These are phyloP conservation scores for Houttuynia cordata DNA, from an alignment of 164 flowering plant genomes.

Conservation along the genomic window DNA sequence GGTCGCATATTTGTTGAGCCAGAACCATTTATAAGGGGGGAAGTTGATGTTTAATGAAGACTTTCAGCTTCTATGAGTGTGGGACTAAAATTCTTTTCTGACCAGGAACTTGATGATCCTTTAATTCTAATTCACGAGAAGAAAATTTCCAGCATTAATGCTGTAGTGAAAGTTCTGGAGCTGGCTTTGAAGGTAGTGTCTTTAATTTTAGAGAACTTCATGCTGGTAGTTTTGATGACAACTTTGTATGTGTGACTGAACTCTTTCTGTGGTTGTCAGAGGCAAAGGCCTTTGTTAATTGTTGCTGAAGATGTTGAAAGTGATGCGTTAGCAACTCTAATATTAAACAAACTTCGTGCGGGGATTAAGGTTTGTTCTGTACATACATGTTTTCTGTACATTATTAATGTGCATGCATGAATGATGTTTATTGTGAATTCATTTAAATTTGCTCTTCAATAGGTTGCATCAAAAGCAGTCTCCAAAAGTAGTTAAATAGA, in stretches of 20 bases:
- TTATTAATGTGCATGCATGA: neutral
- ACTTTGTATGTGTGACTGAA: neutral
- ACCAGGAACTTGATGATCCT: slow-evolving; percentile 84
- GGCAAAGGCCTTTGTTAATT: slow-evolving; percentile 76
- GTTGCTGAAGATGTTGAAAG: slow-evolving; percentile 94
- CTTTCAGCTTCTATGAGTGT: neutral
- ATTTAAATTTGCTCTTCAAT: neutral
- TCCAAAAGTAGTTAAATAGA: too few species aligned
- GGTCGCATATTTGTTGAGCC: neutral
- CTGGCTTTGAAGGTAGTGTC: slow-evolving; percentile 69
- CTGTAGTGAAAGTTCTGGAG: slow-evolving; percentile 77
- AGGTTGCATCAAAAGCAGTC: slow-evolving; percentile 70
- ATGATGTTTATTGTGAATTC: too few species aligned
- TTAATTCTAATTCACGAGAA: slow-evolving; percentile 87
- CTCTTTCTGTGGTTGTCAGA: slow-evolving; percentile 26
- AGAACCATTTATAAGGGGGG: neutral
- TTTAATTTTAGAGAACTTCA: neutral
- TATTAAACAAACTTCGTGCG: slow-evolving; percentile 85
- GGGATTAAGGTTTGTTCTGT: slow-evolving; percentile 62
- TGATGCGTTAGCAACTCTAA: slow-evolving; percentile 89
- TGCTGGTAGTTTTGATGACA: neutral
- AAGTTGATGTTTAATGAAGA: too few species aligned
- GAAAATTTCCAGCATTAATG: slow-evolving; percentile 67
- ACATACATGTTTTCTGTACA: neutral
- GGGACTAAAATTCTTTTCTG: neutral